A percentile compares a stretch with the other conserved stretches of the same genome.
Conservation (phyloP, 176 grass and related monocot species). For the Stipa capillata region DNA sequence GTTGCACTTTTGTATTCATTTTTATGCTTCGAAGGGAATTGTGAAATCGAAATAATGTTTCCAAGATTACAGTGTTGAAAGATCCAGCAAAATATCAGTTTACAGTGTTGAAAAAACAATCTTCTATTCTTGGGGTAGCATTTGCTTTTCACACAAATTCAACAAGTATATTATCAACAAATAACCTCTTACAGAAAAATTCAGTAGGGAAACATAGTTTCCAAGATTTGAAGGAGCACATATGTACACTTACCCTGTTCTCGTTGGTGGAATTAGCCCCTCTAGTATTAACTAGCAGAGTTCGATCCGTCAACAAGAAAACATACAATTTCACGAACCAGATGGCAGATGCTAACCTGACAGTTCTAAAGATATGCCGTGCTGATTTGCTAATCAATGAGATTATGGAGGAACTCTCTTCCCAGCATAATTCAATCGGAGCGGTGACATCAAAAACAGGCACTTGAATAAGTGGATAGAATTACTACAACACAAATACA, state of each 20-base stretch:
- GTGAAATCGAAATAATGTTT: no score
- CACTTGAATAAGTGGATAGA: slow-evolving; percentile 7
- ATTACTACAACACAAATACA: slow-evolving; percentile 49
- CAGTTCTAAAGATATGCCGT: background rate
- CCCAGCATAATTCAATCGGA: background rate
- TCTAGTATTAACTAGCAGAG: background rate
- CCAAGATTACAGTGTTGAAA: no score
- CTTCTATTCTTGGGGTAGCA: no score
- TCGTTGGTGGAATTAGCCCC: background rate
- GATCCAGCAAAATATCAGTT: no score
- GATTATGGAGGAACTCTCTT: background rate
- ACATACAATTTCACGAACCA: background rate
- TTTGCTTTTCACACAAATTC: no score
- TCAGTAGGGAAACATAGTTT: background rate
- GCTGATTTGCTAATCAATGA: no score
- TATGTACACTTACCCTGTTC: background rate
- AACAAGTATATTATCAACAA: background rate
- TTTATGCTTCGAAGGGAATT: no score
- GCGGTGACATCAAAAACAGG: background rate
- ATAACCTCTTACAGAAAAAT: background rate
- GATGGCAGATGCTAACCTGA: background rate
- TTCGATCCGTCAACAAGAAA: background rate
- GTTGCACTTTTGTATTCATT: no score
- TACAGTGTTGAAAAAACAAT: no score
- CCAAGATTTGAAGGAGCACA: background rate